phyloP scores from a whole-genome alignment of 2,329 filamentous ascomycete genomes.

The Neopestalotiopsis sp. region DNA sequence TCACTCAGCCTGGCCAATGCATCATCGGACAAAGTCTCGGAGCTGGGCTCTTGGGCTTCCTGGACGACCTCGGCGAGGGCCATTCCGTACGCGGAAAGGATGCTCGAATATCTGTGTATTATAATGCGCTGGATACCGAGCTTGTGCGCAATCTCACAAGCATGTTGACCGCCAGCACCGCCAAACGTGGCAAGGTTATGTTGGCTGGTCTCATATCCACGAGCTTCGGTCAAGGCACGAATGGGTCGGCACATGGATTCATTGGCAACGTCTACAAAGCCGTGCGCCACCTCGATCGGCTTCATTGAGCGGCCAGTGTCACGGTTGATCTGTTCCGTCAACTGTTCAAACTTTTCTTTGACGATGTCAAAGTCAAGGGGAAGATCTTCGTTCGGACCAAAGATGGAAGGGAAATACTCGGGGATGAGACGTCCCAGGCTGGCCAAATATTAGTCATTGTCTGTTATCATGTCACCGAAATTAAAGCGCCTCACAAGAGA shows the following conservation, averaged over 20 bases:
- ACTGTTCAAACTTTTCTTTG: conserved; percentile 42
- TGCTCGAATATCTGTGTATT: conserved; percentile 38
- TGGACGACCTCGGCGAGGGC: conserved; percentile 44
- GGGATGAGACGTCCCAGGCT: conserved; percentile 60
- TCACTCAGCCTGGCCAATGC: conserved; percentile 22
- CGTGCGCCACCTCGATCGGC: conserved; percentile 57
- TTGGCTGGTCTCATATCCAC: conserved; percentile 34
- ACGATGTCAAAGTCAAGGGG: conserved; percentile 45
- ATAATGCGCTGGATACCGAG: conserved; percentile 44
- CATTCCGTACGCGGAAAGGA: conserved; percentile 47
- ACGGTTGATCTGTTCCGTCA: conserved; percentile 46
- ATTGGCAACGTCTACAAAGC: conserved; percentile 76
- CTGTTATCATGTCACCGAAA: not conserved
- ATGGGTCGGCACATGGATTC: conserved; percentile 79
- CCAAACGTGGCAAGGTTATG: conserved; percentile 54
- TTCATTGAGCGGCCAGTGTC: conserved; percentile 32
- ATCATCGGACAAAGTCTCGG: conserved; percentile 24
- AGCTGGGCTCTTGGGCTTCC: conserved; percentile 40
- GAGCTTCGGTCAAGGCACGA: conserved; percentile 62
- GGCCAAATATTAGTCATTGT: not conserved
- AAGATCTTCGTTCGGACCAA: conserved; percentile 71
- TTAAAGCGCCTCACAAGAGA: conserved; percentile 45
- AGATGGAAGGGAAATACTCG: conserved; percentile 74
- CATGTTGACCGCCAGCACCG: conserved; percentile 72
- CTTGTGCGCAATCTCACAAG: conserved; percentile 43